phyloP scores from a whole-genome alignment of 2,329 filamentous ascomycete species.

The Penicillium fuscoglaucum region DNA sequence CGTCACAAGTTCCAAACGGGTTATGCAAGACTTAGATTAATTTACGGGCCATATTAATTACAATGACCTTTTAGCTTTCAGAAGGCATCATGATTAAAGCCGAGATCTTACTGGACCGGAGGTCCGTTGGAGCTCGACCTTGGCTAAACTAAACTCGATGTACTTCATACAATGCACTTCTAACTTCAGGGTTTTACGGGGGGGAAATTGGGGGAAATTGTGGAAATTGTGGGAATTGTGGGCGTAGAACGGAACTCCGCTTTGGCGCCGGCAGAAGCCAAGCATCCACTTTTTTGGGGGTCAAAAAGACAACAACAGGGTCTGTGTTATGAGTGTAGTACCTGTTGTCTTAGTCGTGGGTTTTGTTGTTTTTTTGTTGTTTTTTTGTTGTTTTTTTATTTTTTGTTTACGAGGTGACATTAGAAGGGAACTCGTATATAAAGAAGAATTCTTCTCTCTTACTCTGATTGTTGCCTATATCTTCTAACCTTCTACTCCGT shows the following conservation, averaged over 20 bases:
- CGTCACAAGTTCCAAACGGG: background rate
- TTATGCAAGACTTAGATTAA: background rate
- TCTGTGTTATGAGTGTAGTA: background rate
- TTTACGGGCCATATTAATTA: background rate
- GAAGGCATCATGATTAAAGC: constrained; percentile 11
- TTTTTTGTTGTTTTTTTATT: too few species aligned
- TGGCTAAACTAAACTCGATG: constrained; percentile 1
- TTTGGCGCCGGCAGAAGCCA: constrained; percentile 6
- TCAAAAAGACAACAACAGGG: background rate
- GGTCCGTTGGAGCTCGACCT: constrained; percentile 12
- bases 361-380: too few species aligned
- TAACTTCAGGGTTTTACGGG: background rate
- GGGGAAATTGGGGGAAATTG: constrained; percentile 1
- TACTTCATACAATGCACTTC: background rate
- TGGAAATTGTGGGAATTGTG: background rate
- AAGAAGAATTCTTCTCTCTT: background rate
- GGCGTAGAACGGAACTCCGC: constrained; percentile 10
- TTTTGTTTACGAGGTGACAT: background rate
- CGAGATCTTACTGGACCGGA: constrained; percentile 22
- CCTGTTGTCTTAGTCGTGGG: background rate
- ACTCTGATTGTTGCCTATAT: too few species aligned
- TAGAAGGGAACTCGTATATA: background rate
- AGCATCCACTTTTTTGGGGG: constrained; percentile 7
- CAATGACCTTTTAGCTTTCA: background rate
- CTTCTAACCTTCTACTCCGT: background rate